Conservation (phyloP, 108 stramenopile species). For the Pseudonitzschia multistriata region DNA sequence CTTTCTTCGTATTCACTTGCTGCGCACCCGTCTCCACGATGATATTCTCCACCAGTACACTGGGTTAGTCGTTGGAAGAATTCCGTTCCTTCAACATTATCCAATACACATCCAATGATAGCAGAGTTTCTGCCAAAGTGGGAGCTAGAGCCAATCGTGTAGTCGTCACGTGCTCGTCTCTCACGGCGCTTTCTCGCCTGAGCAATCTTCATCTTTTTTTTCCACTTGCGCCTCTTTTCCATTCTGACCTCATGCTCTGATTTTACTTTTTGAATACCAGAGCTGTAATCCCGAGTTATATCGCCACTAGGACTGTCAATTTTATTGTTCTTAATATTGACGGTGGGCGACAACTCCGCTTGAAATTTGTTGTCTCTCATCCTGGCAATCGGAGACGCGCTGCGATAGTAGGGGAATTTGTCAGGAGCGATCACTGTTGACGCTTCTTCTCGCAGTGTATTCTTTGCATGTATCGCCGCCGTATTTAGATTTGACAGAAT, state of each 20-base stretch:
- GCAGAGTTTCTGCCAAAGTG: neutral
- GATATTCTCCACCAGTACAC: neutral
- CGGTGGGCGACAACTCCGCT: neutral
- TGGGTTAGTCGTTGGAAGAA: slow-evolving; percentile 3
- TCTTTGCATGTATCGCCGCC: neutral
- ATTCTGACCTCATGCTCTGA: slow-evolving; percentile 26
- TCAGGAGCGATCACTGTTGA: neutral
- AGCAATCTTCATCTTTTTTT: slow-evolving; percentile 26
- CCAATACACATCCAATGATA: slow-evolving; percentile 6
- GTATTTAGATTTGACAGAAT: too few relatives aligned
- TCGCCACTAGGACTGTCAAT: neutral
- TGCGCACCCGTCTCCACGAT: neutral
- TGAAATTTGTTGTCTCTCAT: slow-evolving; percentile 1
- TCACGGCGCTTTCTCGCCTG: slow-evolving; percentile 17
- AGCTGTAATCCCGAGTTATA: neutral
- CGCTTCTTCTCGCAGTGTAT: neutral
- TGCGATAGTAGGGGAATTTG: neutral
- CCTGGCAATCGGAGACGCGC: slow-evolving; percentile 3
- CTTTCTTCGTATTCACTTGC: neutral
- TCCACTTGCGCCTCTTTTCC: slow-evolving; percentile 33
- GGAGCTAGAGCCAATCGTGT: neutral
- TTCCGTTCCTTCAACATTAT: slow-evolving; percentile 13
- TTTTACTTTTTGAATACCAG: neutral
- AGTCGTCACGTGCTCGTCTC: slow-evolving; percentile 12
- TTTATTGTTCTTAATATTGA: neutral